Evolutionary conservation across 805 yeast genomes (phyloP).

Genomic region (Saccharomycopsis javanensis): DNA sequence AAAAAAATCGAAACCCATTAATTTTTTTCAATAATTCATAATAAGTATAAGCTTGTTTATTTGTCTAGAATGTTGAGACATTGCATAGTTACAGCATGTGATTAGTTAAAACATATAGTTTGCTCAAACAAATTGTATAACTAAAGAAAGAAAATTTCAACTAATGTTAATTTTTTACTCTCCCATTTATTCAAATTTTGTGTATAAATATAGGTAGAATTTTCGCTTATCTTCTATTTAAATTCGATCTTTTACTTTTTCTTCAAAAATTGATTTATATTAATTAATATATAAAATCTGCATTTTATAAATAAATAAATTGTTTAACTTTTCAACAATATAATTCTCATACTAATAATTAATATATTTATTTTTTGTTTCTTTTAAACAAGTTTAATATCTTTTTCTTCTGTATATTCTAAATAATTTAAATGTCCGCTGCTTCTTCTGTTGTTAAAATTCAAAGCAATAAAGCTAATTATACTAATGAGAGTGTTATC

Average conservation of each 20-base stretch:
- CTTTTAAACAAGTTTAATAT: background rate
- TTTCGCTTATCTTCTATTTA: background rate
- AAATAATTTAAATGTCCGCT: background rate
- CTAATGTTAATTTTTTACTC: too few species aligned
- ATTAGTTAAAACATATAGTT: too few species aligned
- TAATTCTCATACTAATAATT: background rate
- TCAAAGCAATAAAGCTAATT: slow-evolving; percentile 31
- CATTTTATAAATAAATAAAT: too few species aligned
- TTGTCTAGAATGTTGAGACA: background rate
- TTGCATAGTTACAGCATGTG: background rate
- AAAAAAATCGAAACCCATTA: too few species aligned
- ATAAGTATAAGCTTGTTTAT: too few species aligned
- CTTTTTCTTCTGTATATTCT: too few species aligned
- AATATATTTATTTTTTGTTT: background rate
- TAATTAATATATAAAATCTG: too few species aligned
- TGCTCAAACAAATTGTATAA: too few species aligned
- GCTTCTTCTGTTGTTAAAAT: slow-evolving; percentile 23
- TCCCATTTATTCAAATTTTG: background rate
- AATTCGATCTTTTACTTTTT: background rate
- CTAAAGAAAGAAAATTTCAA: too few species aligned
- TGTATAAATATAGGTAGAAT: background rate
- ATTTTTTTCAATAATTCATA: too few species aligned
- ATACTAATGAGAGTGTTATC: slow-evolving; percentile 31
- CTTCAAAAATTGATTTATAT: too few species aligned
- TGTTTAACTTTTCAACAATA: too few species aligned